A percentile compares a stretch with the other conserved stretches of the same genome.
Conservation (phyloP, 2,329 filamentous ascomycete genomes). For the Aspergillus calidoustus region DNA sequence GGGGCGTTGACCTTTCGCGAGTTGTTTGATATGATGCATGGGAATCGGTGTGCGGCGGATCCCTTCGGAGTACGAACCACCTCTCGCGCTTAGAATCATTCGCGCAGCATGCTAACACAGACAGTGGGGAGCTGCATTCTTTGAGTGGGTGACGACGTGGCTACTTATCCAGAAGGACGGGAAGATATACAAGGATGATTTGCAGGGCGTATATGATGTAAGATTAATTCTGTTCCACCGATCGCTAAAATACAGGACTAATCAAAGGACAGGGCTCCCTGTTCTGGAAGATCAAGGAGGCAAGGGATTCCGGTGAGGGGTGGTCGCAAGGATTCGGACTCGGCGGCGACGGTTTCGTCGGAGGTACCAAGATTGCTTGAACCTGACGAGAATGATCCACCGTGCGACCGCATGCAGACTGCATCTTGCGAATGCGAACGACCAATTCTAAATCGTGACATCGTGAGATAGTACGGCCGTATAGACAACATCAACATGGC, state of each 20-base stretch:
- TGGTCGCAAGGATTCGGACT: slow-evolving; percentile 16
- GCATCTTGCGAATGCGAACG: too few relatives aligned
- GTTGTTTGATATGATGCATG: slow-evolving; percentile 43
- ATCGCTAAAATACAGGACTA: neutral
- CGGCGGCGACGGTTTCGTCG: slow-evolving; percentile 2
- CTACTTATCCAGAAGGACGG: slow-evolving; percentile 37
- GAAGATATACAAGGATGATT: slow-evolving; percentile 35
- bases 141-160: slow-evolving; percentile 48
- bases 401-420: neutral
- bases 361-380: neutral
- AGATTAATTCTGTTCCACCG: slow-evolving; percentile 24
- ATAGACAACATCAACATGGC: too few relatives aligned
- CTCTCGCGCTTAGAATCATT: neutral
- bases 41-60: slow-evolving; percentile 50
- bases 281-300: slow-evolving; percentile 17
- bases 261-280: slow-evolving; percentile 11
- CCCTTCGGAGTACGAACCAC: slow-evolving; percentile 41
- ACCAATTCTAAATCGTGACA: neutral
- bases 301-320: neutral
- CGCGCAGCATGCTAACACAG: neutral
- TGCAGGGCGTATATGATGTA: slow-evolving; percentile 41
- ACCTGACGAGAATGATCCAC: neutral
- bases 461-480: neutral
- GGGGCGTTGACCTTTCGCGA: slow-evolving; percentile 47
- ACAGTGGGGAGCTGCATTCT: slow-evolving; percentile 47